These are phyloP conservation scores for Malassezia caprae DNA, from an alignment of 1,284 basidiomycete genomes.

Conservation along the genomic window DNA sequence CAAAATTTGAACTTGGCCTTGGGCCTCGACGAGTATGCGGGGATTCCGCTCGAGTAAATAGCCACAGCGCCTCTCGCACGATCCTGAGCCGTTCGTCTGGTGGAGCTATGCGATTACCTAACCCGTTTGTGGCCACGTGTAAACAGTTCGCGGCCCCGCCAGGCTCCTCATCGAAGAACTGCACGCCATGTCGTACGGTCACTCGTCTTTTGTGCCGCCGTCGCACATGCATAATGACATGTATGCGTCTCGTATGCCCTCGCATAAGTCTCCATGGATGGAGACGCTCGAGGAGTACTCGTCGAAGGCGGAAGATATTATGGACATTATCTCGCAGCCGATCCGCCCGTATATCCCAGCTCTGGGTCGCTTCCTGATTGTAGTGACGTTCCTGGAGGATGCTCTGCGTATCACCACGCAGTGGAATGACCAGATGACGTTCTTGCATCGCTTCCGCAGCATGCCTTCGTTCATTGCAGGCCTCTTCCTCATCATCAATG, in stretches of 20 bases:
- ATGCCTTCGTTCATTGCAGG: constrained; percentile 94
- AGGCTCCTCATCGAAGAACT: not conserved
- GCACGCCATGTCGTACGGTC: constrained; percentile 15
- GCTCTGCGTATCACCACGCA: constrained; percentile 85
- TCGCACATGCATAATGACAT: constrained; percentile 5
- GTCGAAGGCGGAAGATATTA: constrained; percentile 69
- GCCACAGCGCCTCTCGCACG: not conserved
- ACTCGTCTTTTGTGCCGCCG: constrained; percentile 15
- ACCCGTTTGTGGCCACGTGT: not conserved
- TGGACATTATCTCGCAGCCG: constrained; percentile 86
- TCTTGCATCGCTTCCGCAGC: constrained; percentile 64
- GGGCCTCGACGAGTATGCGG: constrained; percentile 80
- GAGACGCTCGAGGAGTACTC: constrained; percentile 70
- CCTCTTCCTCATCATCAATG: constrained; percentile 80
- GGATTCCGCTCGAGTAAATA: constrained; percentile 54
- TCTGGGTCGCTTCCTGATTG: constrained; percentile 90
- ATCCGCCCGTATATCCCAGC: constrained; percentile 88
- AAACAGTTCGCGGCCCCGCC: not conserved
- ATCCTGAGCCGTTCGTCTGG: not conserved
- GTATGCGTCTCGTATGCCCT: not conserved
- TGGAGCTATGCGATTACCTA: not conserved
- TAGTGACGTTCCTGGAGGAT: constrained; percentile 96
- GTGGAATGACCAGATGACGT: constrained; percentile 75
- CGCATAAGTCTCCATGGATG: constrained; percentile 51
- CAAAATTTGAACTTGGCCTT: constrained; percentile 91